Evolutionary conservation across 495 filamentous ascomycete species (phyloP).

Genomic region (Aspergillus egyptiacus): DNA sequence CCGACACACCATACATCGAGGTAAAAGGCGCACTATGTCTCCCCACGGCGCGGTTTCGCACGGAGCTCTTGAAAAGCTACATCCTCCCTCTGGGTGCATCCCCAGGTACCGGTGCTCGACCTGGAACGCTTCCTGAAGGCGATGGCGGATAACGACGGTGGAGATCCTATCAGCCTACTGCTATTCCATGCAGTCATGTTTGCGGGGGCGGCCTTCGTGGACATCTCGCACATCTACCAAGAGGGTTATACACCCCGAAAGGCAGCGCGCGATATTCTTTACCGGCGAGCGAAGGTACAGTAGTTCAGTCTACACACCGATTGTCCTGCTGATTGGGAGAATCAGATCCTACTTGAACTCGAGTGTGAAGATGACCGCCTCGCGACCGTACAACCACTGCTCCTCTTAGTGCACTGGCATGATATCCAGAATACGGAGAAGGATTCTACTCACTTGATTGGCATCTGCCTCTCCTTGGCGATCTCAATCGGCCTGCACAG

Average conservation of each 20-base stretch:
- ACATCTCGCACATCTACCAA: not conserved
- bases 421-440: conserved; percentile 5
- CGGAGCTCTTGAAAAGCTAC: conserved; percentile 1
- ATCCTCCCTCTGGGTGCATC: conserved; percentile 7
- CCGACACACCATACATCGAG: conserved; percentile 1
- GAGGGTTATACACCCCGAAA: conserved; percentile 2
- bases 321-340: too few species aligned
- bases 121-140: not conserved
- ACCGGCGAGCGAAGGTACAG: conserved; percentile 1
- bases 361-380: conserved; percentile 10
- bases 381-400: conserved; percentile 1
- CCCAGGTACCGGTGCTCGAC: conserved; percentile 2
- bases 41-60: not conserved
- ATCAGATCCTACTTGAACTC: conserved; percentile 2
- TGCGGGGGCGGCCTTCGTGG: conserved; percentile 2
- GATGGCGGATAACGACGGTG: not conserved
- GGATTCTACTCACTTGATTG: conserved; percentile 7
- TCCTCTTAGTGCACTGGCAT: conserved; percentile 9
- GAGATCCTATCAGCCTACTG: not conserved
- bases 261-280: not conserved
- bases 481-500: conserved; percentile 9
- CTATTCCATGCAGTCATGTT: conserved; percentile 10
- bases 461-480: conserved; percentile 5
- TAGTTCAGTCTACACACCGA: not conserved
- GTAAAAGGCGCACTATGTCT: conserved; percentile 3